Evolutionary conservation across 2,329 filamentous ascomycete genomes (phyloP).

Genomic region (Botrytis hyacinthi): DNA sequence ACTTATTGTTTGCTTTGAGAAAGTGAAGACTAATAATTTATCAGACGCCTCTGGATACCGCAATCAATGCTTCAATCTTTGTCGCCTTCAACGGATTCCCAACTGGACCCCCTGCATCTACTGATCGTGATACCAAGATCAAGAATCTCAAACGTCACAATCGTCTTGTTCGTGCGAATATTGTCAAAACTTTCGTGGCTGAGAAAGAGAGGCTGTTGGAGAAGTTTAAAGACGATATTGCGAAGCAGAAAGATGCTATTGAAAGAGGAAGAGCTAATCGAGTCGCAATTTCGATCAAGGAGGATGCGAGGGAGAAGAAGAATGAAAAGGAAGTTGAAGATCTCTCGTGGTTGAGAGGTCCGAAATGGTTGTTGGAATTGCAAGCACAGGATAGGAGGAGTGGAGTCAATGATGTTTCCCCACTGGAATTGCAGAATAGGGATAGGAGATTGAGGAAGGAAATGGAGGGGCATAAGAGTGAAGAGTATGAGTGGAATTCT

Average conservation of each 20-base stretch:
- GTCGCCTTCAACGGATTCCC: constrained; percentile 30
- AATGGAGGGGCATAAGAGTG: constrained; percentile 1
- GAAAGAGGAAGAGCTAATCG: neutral
- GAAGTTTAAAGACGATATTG: neutral
- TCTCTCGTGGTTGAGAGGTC: neutral
- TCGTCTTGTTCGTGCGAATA: constrained; percentile 28
- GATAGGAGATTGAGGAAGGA: neutral
- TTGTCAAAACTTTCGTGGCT: constrained; percentile 24
- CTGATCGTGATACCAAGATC: constrained; percentile 23
- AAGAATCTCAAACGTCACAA: constrained; percentile 31
- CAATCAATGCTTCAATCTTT: constrained; percentile 30
- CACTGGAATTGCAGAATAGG: constrained; percentile 23
- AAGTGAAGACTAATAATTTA: neutral
- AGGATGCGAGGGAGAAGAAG: constrained; percentile 2
- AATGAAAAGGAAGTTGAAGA: neutral
- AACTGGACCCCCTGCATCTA: neutral
- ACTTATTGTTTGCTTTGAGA: fast-evolving
- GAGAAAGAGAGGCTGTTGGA: constrained; percentile 18
- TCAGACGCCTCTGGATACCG: constrained; percentile 11
- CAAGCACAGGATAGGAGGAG: neutral
- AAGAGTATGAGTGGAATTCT: constrained; percentile 24
- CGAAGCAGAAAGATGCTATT: neutral
- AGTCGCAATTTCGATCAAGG: neutral
- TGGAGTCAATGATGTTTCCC: constrained; percentile 20
- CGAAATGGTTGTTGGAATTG: constrained; percentile 1